Conservation (phyloP, 257 asterid genomes). For the Knoxia roxburghii region DNA sequence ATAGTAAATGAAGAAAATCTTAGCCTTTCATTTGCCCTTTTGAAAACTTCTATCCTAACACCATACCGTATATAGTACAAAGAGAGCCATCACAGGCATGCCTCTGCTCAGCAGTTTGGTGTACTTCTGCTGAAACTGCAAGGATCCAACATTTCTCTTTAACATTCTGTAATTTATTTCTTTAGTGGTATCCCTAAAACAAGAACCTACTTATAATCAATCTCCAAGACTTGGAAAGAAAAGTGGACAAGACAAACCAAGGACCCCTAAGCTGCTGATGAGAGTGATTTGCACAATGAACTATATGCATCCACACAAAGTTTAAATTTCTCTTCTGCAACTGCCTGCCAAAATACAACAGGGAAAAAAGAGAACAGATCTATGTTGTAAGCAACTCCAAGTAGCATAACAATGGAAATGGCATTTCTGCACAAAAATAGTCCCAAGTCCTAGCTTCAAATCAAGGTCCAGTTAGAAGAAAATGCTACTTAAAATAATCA, state of each 20-base stretch:
- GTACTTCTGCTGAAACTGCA: too few species aligned
- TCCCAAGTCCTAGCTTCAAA: neutral
- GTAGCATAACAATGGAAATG: neutral
- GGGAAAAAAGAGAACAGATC: neutral
- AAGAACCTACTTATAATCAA: neutral
- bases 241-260: constrained; percentile 1
- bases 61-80: too few species aligned
- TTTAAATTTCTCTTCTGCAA: constrained; percentile 80
- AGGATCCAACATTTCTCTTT: too few species aligned
- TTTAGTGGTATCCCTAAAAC: neutral
- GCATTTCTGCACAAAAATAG: neutral
- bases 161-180: neutral
- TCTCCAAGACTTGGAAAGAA: neutral
- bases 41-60: too few species aligned
- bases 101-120: too few species aligned
- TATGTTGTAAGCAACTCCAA: neutral
- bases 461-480: neutral
- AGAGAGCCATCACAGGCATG: too few species aligned
- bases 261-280: constrained; percentile 33
- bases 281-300: constrained; percentile 55
- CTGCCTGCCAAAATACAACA: constrained; percentile 38
- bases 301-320: constrained; percentile 68
- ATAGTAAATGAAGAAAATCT: neutral
- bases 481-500: neutral
- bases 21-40: too few species aligned